Evolutionary conservation across 495 filamentous ascomycete species (phyloP).

Genomic region (Aspergillus affinis): DNA sequence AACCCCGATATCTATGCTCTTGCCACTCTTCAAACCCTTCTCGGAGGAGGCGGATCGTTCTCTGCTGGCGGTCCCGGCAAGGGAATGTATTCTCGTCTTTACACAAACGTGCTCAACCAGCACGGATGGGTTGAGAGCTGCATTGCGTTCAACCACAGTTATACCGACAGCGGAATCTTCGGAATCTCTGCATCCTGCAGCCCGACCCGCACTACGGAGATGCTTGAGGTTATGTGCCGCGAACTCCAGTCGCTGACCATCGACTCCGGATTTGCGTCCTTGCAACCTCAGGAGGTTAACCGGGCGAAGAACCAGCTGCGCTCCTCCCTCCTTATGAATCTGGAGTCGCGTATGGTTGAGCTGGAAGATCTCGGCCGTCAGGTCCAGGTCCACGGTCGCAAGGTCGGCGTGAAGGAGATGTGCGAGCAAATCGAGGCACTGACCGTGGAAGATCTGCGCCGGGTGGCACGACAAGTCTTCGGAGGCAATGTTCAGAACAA

Average conservation of each 20-base stretch:
- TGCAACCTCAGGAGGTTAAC: conserved; percentile 79
- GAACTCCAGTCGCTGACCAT: conserved; percentile 78
- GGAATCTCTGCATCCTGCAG: conserved; percentile 86
- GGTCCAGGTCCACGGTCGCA: conserved; percentile 90
- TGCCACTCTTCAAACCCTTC: conserved; percentile 92
- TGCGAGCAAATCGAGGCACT: conserved; percentile 79
- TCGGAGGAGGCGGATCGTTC: conserved; percentile 95
- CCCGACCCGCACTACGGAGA: conserved; percentile 69
- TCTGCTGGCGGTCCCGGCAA: conserved; percentile 97
- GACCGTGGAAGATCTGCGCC: conserved; percentile 75
- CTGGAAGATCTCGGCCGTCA: conserved; percentile 96
- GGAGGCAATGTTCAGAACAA: conserved; percentile 72
- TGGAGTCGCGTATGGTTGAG: conserved; percentile 96
- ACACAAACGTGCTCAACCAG: conserved; percentile 97
- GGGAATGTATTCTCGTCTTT: conserved; percentile 97
- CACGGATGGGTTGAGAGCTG: conserved; percentile 95
- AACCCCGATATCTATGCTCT: conserved; percentile 93
- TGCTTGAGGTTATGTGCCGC: conserved; percentile 91
- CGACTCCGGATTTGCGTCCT: conserved; percentile 63
- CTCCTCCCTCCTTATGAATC: conserved; percentile 91
- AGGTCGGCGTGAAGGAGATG: conserved; percentile 92
- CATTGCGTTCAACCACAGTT: conserved; percentile 93
- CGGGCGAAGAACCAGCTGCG: conserved; percentile 98
- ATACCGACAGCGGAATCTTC: conserved; percentile 93
- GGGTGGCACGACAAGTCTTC: conserved; percentile 81